These are phyloP conservation scores for Endoconidiophora laricicola DNA, from an alignment of 2,329 filamentous ascomycete species.

Conservation along the genomic window DNA sequence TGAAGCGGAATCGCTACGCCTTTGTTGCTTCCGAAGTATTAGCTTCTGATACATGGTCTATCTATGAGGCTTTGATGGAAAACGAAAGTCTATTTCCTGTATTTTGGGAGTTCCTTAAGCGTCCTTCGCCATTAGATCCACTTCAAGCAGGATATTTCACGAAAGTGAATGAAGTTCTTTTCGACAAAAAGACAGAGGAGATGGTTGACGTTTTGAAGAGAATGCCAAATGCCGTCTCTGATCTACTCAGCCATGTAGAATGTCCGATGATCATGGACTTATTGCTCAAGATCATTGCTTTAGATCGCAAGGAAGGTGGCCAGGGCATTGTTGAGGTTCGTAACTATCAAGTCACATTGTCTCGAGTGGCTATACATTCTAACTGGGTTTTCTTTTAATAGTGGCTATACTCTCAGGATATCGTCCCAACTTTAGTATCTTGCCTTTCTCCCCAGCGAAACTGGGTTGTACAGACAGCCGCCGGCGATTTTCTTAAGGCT, in stretches of 20 bases:
- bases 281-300: slow-evolving; percentile 85
- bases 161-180: slow-evolving; percentile 93
- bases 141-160: slow-evolving; percentile 96
- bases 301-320: slow-evolving; percentile 82
- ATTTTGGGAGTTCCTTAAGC: slow-evolving; percentile 83
- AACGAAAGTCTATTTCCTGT: slow-evolving; percentile 60
- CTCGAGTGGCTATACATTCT: background rate
- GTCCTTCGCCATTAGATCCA: slow-evolving; percentile 72
- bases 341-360: slow-evolving; percentile 11
- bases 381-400: slow-evolving; percentile 21
- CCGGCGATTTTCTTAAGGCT: slow-evolving; percentile 93
- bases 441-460: slow-evolving; percentile 74
- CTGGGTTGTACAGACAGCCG: slow-evolving; percentile 86
- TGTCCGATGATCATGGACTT: slow-evolving; percentile 98
- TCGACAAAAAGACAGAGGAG: slow-evolving; percentile 95
- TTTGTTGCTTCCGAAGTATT: slow-evolving; percentile 87
- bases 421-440: slow-evolving; percentile 73
- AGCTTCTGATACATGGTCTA: slow-evolving; percentile 92
- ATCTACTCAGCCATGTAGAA: slow-evolving; percentile 85
- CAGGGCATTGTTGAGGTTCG: slow-evolving; percentile 84
- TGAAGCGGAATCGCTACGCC: slow-evolving; percentile 82
- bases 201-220: slow-evolving; percentile 86
- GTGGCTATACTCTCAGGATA: slow-evolving; percentile 83
- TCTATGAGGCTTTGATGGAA: slow-evolving; percentile 81
- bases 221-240: slow-evolving; percentile 62